phyloP scores from a whole-genome alignment of 225 moss, liverwort and hornwort species.

The Lunularia cruciata region DNA sequence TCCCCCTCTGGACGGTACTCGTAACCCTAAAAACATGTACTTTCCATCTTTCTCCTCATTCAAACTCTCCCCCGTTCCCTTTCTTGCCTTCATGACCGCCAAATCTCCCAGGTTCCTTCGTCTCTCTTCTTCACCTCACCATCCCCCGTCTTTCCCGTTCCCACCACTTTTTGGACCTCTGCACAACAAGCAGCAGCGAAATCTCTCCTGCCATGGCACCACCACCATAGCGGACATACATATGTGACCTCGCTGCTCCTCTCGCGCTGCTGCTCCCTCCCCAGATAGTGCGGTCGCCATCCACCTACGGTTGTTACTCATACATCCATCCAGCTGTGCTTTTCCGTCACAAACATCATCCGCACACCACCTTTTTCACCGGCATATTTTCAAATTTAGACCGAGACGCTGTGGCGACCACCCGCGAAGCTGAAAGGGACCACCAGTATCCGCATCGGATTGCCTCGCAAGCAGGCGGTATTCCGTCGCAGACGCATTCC shows the following conservation, averaged over 20 bases:
- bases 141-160: background rate
- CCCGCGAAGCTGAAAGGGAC: no score
- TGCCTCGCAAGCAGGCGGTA: no score
- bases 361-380: background rate
- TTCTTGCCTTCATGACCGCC: constrained; percentile 29
- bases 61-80: constrained; percentile 13
- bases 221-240: constrained; percentile 3
- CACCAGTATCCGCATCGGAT: no score
- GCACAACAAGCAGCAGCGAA: constrained; percentile 13
- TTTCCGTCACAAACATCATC: constrained; percentile 8
- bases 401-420: no score
- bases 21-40: constrained; percentile 26
- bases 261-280: background rate
- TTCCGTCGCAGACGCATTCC: no score
- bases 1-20: constrained; percentile 6
- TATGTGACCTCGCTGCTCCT: background rate
- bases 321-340: constrained; percentile 7
- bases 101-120: constrained; percentile 13
- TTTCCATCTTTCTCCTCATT: constrained; percentile 22
- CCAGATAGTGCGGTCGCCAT: background rate
- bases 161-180: constrained; percentile 18
- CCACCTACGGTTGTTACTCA: background rate
- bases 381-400: constrained; percentile 17
- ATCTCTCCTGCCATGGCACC: constrained; percentile 16
- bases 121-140: background rate